phyloP scores from a whole-genome alignment of 768 basidiomycete species.

The Saitozyma podzolica region DNA sequence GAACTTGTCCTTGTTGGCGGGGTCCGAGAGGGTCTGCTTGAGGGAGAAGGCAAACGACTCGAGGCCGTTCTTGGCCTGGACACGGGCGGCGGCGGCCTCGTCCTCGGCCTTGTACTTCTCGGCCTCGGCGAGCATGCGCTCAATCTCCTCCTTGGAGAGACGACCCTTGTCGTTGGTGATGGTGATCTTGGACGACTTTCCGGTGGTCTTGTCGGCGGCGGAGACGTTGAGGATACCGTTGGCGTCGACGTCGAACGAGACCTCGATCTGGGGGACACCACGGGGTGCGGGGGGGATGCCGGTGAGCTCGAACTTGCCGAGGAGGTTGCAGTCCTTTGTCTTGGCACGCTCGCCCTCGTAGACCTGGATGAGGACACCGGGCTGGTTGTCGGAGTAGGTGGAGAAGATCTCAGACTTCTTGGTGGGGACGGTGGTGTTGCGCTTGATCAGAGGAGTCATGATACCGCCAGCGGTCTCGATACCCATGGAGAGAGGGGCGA shows the following conservation, averaged over 20 bases:
- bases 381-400: conserved; percentile 89
- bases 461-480: conserved; percentile 99
- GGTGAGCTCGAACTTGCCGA: conserved; percentile 78
- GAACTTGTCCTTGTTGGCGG: conserved; percentile 46
- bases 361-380: conserved; percentile 94
- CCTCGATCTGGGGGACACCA: conserved; percentile 57
- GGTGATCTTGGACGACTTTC: conserved; percentile 70
- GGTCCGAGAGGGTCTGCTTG: conserved; percentile 68
- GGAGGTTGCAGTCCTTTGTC: conserved; percentile 97
- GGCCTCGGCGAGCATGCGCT: conserved; percentile 61
- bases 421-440: conserved; percentile 98
- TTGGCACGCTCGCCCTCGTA: conserved; percentile 95
- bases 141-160: conserved; percentile 66
- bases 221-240: conserved; percentile 63
- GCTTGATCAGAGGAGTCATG: conserved; percentile 91
- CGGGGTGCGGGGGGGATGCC: conserved; percentile 58
- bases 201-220: conserved; percentile 56
- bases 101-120: conserved; percentile 55
- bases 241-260: conserved; percentile 65
- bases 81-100: conserved; percentile 43
- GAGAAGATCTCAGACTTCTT: conserved; percentile 98
- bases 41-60: conserved; percentile 96
- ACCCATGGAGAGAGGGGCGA: conserved; percentile 94
- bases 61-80: conserved; percentile 76
- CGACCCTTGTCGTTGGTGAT: conserved; percentile 97